Evolutionary conservation across 352 stramenopile species (phyloP).

Genomic region (Phytophthora syringae): DNA sequence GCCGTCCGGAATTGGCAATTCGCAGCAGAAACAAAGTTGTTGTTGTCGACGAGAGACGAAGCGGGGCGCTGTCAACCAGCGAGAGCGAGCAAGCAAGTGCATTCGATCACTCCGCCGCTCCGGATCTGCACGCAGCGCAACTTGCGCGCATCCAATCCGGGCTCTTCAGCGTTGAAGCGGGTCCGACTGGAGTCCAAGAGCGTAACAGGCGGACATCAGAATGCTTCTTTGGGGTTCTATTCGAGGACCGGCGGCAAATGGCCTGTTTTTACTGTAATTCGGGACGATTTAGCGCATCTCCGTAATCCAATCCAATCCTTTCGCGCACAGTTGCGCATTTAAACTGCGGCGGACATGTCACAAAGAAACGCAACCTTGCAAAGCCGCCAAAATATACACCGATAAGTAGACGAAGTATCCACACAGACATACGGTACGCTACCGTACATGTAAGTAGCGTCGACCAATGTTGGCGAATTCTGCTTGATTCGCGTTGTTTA

Average conservation of each 20-base stretch:
- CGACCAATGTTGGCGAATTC: too few species aligned
- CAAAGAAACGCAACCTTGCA: constrained; percentile 20
- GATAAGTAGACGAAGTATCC: constrained; percentile 31
- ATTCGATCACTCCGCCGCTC: neutral
- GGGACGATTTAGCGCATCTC: constrained; percentile 15
- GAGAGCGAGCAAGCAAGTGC: neutral
- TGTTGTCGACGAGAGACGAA: neutral
- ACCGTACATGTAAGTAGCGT: neutral
- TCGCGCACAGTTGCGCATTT: too few species aligned
- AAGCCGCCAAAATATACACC: constrained; percentile 10
- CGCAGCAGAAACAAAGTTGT: neutral
- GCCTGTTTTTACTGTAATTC: constrained; percentile 12
- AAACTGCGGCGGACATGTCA: constrained; percentile 22
- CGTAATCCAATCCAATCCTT: constrained; percentile 25
- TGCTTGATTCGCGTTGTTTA: too few species aligned
- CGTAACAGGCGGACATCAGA: constrained; percentile 19
- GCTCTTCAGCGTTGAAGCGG: too few species aligned
- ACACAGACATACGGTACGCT: too few species aligned
- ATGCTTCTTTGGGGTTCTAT: constrained; percentile 24
- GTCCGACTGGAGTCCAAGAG: constrained; percentile 22
- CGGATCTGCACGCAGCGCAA: too few species aligned
- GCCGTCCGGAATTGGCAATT: constrained; percentile 10
- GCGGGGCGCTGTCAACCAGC: neutral
- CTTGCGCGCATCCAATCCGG: too few species aligned
- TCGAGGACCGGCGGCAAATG: neutral